Conservation (phyloP, 768 basidiomycete genomes). For the Porpolomopsis calyptriformis region DNA sequence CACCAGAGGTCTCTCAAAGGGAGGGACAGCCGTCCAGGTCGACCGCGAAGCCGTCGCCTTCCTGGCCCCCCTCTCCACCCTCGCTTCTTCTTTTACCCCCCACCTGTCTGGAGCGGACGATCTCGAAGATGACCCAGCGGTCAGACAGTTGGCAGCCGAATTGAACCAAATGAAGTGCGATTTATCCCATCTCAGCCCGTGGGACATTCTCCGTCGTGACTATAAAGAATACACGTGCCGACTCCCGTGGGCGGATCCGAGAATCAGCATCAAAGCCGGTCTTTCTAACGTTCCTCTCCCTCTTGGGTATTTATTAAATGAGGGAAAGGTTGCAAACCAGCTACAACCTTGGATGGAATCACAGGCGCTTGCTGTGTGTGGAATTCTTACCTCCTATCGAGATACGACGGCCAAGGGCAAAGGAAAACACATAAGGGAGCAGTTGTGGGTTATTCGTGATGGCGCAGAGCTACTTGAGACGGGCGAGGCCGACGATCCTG, state of each 20-base stretch:
- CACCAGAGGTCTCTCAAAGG: slow-evolving; percentile 65
- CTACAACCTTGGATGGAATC: slow-evolving; percentile 53
- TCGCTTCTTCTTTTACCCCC: slow-evolving; percentile 8
- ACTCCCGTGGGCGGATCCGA: slow-evolving; percentile 30
- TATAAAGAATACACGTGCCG: slow-evolving; percentile 77
- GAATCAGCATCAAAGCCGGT: slow-evolving; percentile 48
- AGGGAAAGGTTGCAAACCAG: slow-evolving; percentile 32
- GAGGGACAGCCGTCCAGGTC: slow-evolving; percentile 60
- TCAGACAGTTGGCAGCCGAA: slow-evolving; percentile 38
- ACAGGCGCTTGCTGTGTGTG: slow-evolving; percentile 54
- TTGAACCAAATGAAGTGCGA: slow-evolving; percentile 53
- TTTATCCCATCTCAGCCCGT: slow-evolving; percentile 53
- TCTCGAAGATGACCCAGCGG: slow-evolving; percentile 28
- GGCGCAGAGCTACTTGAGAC: slow-evolving; percentile 6
- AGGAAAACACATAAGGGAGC: slow-evolving; percentile 55
- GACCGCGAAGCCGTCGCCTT: slow-evolving; percentile 58
- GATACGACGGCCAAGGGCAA: slow-evolving; percentile 28
- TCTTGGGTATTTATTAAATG: slow-evolving; percentile 44
- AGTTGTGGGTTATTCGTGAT: slow-evolving; percentile 9
- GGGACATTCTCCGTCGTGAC: slow-evolving; percentile 84
- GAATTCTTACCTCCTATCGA: slow-evolving; percentile 69
- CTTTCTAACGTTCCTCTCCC: slow-evolving; percentile 73
- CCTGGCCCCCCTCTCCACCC: slow-evolving; percentile 50
- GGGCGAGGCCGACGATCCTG: slow-evolving; percentile 1
- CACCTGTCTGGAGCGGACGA: slow-evolving; percentile 15